Evolutionary conservation across 441 rosid species (phyloP), one percentile per base, ranked within the genome.

Genomic region (Populus hybrid): DNA sequence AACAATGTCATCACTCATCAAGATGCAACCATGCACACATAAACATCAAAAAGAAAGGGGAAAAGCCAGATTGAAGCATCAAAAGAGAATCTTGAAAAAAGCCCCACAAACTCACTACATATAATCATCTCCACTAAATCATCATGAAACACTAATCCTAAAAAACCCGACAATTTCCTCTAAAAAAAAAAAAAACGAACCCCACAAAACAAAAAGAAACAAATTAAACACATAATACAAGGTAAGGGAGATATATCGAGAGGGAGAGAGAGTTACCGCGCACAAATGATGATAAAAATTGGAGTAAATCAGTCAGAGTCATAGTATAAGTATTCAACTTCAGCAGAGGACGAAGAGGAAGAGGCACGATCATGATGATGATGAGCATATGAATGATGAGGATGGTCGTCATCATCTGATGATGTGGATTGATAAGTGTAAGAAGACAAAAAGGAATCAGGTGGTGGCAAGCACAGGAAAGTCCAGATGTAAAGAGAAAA

Each of bases 391-490:
- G 57, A 50, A 50, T 50, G 57, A 50, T 50, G 57, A 50, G 57
- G 57, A 50, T 50, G 57, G 20, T 73, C 71, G 77, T 82, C 75
- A 6, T 20, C 32, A 64, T 54, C 54, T 20, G 76, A 80, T 18
- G 84, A 73, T n/a, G 79, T 70, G 16, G 79, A 34, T n/a, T 72
- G 80, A 12, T 77, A 84, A 28, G 72, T 24, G 81, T 84, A 89
- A 6, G 84, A 78, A 77, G 83, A 50, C 57, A 50, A 86, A 86
- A 81, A 87, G 38, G 93, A 85, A 78, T 90, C 91, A 21, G 86
- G 84, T 21, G 88, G 86, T 54, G 97, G 90, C 12, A 89, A 88
- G 81, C 94, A 91, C 76, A 93, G 85, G 20, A 89, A 91, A 81
- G 90, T 85, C 93, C 97, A 91, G 70, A 91, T 74, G 80, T 84